A percentile compares a stretch with the other conserved stretches of the same genome.
Evolutionary conservation across 139 green algal species (phyloP).

Genomic region (Auxenochlorella pyrenoidosa): DNA sequence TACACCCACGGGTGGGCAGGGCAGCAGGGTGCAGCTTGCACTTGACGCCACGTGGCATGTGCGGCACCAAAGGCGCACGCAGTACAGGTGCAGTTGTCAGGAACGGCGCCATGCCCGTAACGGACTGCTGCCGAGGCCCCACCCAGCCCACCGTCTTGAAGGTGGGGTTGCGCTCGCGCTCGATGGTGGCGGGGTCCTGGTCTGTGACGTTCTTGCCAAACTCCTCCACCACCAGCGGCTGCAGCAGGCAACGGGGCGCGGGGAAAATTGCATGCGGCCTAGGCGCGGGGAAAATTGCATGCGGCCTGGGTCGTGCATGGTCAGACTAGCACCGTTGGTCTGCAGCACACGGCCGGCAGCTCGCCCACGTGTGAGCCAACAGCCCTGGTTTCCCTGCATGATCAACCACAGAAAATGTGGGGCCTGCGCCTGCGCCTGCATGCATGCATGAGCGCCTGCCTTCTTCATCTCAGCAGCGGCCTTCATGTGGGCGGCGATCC

Average conservation of each 20-base stretch:
- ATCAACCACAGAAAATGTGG: too few species aligned
- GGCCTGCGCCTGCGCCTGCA: too few species aligned
- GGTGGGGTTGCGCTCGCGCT: slow-evolving; percentile 26
- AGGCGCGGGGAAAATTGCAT: too few species aligned
- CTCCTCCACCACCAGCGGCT: slow-evolving; percentile 67
- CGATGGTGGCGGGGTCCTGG: slow-evolving; percentile 23
- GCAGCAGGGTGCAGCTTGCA: too few species aligned
- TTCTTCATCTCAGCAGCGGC: slow-evolving; percentile 55
- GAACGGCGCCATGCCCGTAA: too few species aligned
- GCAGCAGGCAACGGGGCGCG: slow-evolving; percentile 8
- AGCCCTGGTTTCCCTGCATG: too few species aligned
- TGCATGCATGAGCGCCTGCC: neutral
- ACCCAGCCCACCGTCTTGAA: neutral
- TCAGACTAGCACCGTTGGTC: too few species aligned
- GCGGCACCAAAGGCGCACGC: neutral
- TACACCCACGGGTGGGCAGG: too few species aligned
- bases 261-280: too few species aligned
- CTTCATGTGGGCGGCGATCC: slow-evolving; percentile 50
- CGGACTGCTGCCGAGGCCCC: neutral
- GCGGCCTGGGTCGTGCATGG: too few species aligned
- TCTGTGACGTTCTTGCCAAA: slow-evolving; percentile 60
- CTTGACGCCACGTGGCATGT: neutral
- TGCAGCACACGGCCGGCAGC: too few species aligned
- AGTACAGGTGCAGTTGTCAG: neutral
- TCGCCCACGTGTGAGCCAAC: too few species aligned